Conservation (phyloP, 345 rosid genomes). For the Brassica cretica region DNA sequence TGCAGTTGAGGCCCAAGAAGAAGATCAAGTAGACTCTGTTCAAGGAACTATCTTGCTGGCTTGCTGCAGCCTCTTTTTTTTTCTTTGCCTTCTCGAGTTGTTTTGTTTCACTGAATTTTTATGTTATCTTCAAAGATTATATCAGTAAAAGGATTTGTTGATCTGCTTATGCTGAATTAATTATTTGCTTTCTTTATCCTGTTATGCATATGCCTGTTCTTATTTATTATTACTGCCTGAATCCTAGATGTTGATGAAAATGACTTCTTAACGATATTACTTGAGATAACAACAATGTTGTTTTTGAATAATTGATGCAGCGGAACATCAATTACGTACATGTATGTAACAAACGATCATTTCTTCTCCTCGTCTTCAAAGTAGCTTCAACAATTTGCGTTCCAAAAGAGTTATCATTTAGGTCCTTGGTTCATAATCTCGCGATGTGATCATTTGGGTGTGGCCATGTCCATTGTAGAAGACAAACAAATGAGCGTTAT, state of each 20-base stretch:
- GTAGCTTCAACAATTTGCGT: too few species aligned
- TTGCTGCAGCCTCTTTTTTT: not conserved
- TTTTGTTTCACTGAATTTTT: constrained; percentile 24
- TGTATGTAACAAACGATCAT: too few species aligned
- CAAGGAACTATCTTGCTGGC: not conserved
- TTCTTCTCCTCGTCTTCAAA: too few species aligned
- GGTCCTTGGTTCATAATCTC: too few species aligned
- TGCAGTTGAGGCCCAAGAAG: constrained; percentile 99
- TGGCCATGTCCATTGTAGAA: too few species aligned
- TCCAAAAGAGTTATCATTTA: too few species aligned
- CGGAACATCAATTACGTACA: too few species aligned
- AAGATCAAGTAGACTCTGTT: constrained; percentile 59
- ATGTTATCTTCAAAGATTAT: constrained; percentile 31
- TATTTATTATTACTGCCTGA: too few species aligned
- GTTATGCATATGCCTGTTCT: not conserved
- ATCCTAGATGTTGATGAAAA: not conserved
- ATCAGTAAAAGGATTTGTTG: constrained; percentile 22
- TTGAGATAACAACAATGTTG: not conserved
- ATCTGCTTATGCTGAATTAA: not conserved
- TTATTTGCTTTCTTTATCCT: not conserved
- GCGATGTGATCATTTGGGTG: too few species aligned
- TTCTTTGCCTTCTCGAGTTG: not conserved
- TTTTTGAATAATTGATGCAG: too few species aligned
- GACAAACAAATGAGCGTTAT: too few species aligned
- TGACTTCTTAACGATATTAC: not conserved